A percentile compares a stretch with the other conserved stretches of the same genome.
Evolutionary conservation across 2,329 filamentous ascomycete species (phyloP).

Genomic region (Calonectria hongkongensis): DNA sequence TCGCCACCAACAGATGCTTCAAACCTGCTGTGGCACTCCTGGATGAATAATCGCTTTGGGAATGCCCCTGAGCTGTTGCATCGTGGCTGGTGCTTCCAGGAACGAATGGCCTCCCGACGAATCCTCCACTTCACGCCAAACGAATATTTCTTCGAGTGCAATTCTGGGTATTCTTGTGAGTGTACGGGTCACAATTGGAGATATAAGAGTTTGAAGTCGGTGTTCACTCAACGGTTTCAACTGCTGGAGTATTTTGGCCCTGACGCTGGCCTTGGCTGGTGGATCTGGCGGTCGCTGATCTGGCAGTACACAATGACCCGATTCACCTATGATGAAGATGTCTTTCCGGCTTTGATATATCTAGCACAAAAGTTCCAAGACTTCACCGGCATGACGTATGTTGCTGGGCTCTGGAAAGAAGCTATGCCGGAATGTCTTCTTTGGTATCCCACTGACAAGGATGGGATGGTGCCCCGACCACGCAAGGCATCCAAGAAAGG

Average conservation of each 20-base stretch:
- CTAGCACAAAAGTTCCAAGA: slow-evolving; percentile 7
- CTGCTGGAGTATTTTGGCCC: background rate
- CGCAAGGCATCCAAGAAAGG: slow-evolving; percentile 6
- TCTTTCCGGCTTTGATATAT: slow-evolving; percentile 7
- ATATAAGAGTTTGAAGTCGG: background rate
- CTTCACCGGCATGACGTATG: slow-evolving; percentile 1
- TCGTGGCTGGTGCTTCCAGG: slow-evolving; percentile 16
- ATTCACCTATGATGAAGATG: slow-evolving; percentile 12
- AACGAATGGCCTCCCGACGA: slow-evolving; percentile 6
- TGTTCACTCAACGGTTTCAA: background rate
- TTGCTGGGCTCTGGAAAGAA: slow-evolving; percentile 12
- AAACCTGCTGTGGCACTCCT: background rate
- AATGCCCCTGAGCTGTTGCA: slow-evolving; percentile 17
- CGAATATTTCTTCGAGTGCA: slow-evolving; percentile 9
- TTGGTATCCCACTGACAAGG: background rate
- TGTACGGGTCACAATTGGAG: background rate
- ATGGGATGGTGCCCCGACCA: background rate
- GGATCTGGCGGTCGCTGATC: background rate
- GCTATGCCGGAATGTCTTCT: slow-evolving; percentile 14
- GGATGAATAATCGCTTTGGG: slow-evolving; percentile 12
- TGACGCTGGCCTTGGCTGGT: background rate
- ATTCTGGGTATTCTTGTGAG: slow-evolving; percentile 9
- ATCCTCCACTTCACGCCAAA: slow-evolving; percentile 9
- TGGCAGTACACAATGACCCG: slow-evolving; percentile 18
- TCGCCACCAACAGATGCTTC: background rate